Base-by-base conservation (phyloP, 495 filamentous ascomycete genomes). In the Lasiosphaeris hirsuta region DNA sequence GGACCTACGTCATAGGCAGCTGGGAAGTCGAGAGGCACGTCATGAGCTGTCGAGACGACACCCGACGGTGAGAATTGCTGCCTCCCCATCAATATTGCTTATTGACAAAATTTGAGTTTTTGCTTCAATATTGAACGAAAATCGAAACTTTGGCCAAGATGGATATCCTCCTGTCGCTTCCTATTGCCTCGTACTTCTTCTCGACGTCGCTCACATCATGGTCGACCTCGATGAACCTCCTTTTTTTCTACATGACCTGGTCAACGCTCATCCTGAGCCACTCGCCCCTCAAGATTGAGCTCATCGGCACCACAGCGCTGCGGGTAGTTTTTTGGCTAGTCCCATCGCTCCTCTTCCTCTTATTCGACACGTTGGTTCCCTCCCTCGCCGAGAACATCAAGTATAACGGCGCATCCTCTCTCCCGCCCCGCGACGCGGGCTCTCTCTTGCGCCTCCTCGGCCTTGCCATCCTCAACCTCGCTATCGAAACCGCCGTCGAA, bases 241-340 rank as follows among this genome's bases (percentile, higher is more conserved):
- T 96, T 46, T 93, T 96, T 74, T 96, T 97, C 74, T 93, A 90
- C 69, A 83, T 86, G 70, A 93, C 89, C 68, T 96, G 92, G 92
- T 83, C 84, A 7, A 93, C 90, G 0, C 80, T 97, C 9, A 82
- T 94, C 2, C 74, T 91, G 14, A 88, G 86, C 36, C 88, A 95
- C 61, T 73, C 85, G 0, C 86, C 89, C 0, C 75, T 94, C 36
- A 83, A 84, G 54, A 83, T 97, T 57, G 90, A 96, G 69, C 61
- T 96, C 3, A 68, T 87, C 34, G 88, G 84, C 35, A 88, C 85
- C 1, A 61, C 87, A 8, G 79, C 79, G 4, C 72, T 88, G 34
- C 88, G 90, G n/a, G 39, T 87, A 2, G 54, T 89, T 33, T 89
- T 90, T 66, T 96, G 83, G 73, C 74, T 90, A 1, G 37, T 89